phyloP scores from a whole-genome alignment of 1,284 basidiomycete genomes.

The Boletus sp. region DNA sequence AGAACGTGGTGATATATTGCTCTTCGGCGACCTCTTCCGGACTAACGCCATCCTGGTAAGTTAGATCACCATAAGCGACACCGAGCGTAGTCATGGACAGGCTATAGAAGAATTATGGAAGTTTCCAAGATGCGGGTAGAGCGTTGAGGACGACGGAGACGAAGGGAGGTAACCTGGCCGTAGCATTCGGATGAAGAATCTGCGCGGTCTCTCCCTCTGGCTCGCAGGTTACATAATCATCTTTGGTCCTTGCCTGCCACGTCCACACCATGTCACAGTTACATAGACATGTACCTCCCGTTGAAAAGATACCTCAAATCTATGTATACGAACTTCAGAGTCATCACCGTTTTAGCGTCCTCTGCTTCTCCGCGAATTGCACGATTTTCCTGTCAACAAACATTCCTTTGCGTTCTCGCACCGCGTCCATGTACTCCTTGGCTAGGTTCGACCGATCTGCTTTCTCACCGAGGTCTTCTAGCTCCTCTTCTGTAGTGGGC shows the following conservation, averaged over 20 bases:
- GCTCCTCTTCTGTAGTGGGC: slow-evolving; percentile 94
- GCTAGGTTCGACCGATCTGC: slow-evolving; percentile 94
- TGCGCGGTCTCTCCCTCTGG: slow-evolving; percentile 8
- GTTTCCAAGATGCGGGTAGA: slow-evolving; percentile 1
- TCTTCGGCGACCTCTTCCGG: slow-evolving; percentile 44
- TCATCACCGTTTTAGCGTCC: slow-evolving; percentile 81
- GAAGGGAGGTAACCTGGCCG: slow-evolving; percentile 15
- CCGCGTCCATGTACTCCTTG: slow-evolving; percentile 89
- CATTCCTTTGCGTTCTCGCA: slow-evolving; percentile 91
- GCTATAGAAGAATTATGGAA: neutral
- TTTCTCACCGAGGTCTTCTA: slow-evolving; percentile 96
- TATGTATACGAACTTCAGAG: too few species aligned
- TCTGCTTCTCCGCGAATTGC: slow-evolving; percentile 92
- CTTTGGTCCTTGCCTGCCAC: slow-evolving; percentile 11
- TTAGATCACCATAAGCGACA: slow-evolving; percentile 21
- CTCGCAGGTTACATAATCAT: slow-evolving; percentile 26
- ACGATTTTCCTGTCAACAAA: slow-evolving; percentile 92
- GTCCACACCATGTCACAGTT: slow-evolving; percentile 5
- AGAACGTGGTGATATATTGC: slow-evolving; percentile 65
- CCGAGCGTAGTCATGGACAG: slow-evolving; percentile 28
- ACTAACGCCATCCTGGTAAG: slow-evolving; percentile 24
- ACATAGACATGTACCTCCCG: slow-evolving; percentile 4
- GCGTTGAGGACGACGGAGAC: slow-evolving; percentile 13
- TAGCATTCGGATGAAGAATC: slow-evolving; percentile 17
- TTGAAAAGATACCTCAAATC: neutral